Conservation (phyloP, 1,284 basidiomycete species). For the Trichosporon faecale region DNA sequence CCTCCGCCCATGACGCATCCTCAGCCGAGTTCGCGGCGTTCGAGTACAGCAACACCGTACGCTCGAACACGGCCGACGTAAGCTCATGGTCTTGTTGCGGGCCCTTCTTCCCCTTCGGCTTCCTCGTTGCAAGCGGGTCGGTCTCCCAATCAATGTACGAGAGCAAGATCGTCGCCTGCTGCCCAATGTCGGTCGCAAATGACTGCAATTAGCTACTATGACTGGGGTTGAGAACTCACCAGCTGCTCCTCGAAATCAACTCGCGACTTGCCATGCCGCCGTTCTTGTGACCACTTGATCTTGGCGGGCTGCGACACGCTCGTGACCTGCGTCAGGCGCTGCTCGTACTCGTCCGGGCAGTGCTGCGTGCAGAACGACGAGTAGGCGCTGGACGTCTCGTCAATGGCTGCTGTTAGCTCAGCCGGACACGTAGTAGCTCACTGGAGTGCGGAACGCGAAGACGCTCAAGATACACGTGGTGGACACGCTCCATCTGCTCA, state of each 20-base stretch:
- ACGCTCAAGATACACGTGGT: conserved; percentile 46
- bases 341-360: conserved; percentile 70
- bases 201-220: conserved; percentile 20
- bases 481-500: conserved; percentile 39
- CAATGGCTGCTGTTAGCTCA: conserved; percentile 52
- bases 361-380: conserved; percentile 79
- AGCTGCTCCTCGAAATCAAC: conserved; percentile 45
- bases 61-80: conserved; percentile 66
- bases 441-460: conserved; percentile 48
- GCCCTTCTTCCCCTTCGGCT: conserved; percentile 48
- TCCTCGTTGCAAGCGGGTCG: conserved; percentile 54
- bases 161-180: conserved; percentile 29
- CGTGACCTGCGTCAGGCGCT: conserved; percentile 68
- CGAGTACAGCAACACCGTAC: conserved; percentile 62
- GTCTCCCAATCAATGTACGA: conserved; percentile 48
- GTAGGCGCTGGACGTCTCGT: conserved; percentile 75
- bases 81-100: conserved; percentile 58
- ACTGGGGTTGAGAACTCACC: conserved; percentile 25
- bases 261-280: conserved; percentile 41
- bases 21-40: conserved; percentile 56
- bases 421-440: conserved; percentile 19
- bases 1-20: conserved; percentile 58
- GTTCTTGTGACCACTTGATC: conserved; percentile 32
- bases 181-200: conserved; percentile 21
- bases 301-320: conserved; percentile 62